Evolutionary conservation across 2,329 filamentous ascomycete genomes (phyloP), one percentile per base, ranked within the genome.

Genomic region (Chaetomium sp.): DNA sequence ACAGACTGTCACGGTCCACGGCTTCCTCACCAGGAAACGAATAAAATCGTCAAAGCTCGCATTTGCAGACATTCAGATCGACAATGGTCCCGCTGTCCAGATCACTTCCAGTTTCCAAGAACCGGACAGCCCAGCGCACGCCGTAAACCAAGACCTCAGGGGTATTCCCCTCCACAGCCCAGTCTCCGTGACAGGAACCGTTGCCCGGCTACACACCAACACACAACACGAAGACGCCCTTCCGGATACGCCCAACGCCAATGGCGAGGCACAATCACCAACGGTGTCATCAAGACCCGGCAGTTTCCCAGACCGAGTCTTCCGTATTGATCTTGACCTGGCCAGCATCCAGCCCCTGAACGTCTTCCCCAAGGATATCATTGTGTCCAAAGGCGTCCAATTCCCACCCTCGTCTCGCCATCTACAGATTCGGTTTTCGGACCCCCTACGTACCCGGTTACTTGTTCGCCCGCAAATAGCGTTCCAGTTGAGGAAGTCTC

Each of bases 361-460:
- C 70, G 78, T 83, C 0, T 92, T 96, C 62, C 87, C 90, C 0
- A 85, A 85, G 51, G 86, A 93, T 67, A 87, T 96, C 63, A 88
- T 95, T 65, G 86, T 96, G 67, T 90, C 89, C 1, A 80, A 87
- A 19, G 88, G 90, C 56, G 90, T 90, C 1, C 83, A 87, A 0
- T 97, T 95, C 72, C 84, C 90, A 0, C 86, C 88, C 0, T 85
- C 90, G 57, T 85, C 90, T 64, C 87, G 95, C 25, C 91, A 98
- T 76, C 79, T 97, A 21, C 93, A 98, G 71, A 83, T 99, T 53
- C 88, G 93, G 33, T 94, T 91, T 61, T 88, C 93, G 62, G 75
- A 79, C 8, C 78, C 84, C 23, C 80, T 97, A 4, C 85, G 86
- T 25, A 78, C 89, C 1, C 86, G 93, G 4, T 82, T 99, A 2